Evolutionary conservation across 331 rosid genomes (phyloP), one percentile per base, ranked within the genome.

Genomic region (Quercus tomentella): DNA sequence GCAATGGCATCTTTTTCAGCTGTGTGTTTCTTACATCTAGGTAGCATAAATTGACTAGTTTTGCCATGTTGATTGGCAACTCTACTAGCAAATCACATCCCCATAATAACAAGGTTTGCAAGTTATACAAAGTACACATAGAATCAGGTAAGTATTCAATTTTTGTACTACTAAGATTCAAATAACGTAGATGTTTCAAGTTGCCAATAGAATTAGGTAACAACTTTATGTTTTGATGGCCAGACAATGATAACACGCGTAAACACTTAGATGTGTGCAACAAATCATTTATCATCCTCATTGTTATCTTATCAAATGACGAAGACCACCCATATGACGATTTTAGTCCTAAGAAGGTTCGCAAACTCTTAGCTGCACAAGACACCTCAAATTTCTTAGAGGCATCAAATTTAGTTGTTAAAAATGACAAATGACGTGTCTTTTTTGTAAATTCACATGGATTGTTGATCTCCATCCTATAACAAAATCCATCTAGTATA

Each of bases 51-150:
- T n/a, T n/a, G n/a, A n/a, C n/a, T n/a, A n/a, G n/a, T n/a, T n/a
- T n/a, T n/a, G n/a, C n/a, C n/a, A n/a, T n/a, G n/a, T n/a, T n/a
- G n/a, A n/a, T n/a, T n/a, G n/a, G n/a, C n/a, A n/a, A n/a, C n/a
- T n/a, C n/a, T n/a, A n/a, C n/a, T n/a, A n/a, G n/a, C n/a, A n/a
- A n/a, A n/a, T n/a, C n/a, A n/a, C n/a, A n/a, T n/a, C n/a, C n/a
- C n/a, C n/a, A n/a, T n/a, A n/a, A n/a, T 1, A 51, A 66, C 20
- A 82, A 9, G 5, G 77, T 76, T n/a, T 76, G 78, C 41, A 82
- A 71, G 17, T 82, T 76, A 63, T 21, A 68, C 3, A 77, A 54
- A 0, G n/a, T 2, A 8, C 80, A 65, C 4, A 58, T 7, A 10
- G 70, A 52, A 25, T 52, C 22, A 1, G 81, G 74, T 4, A 71